Base-by-base conservation (phyloP, 192 early-diverging fungal genomes). In the Coemansia umbellata region DNA sequence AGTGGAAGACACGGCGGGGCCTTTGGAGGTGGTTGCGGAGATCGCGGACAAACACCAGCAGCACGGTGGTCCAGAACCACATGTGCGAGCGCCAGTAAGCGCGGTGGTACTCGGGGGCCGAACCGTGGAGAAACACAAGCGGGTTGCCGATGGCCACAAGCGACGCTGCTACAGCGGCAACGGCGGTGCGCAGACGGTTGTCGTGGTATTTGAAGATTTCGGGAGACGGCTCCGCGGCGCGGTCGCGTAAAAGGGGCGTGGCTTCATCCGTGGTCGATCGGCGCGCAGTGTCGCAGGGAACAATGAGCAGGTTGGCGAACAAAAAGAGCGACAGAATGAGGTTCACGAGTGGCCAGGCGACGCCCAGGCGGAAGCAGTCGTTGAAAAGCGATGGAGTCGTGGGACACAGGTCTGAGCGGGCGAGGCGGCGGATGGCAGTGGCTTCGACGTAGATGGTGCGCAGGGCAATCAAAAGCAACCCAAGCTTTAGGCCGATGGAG, bases 311-410 rank as follows among this genome's bases (percentile, higher is more conserved):
- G 31, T 47, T 30, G 31, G 32, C 22, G 14, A 49, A 33, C 13
- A 57, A 8, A 5, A 22, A 31, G 1, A 45, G 9, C 1, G 54
- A 28, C 23, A 69, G 66, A n/a, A 31, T 28, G 42, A 61, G 30
- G 17, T 73, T 62, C 8, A 27, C 39, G 1, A 31, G n/a, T 4
- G 69, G 63, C 69, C 69, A 73, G 5, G 28, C 37, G 18, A 66
- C 37, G 15, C 69, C 69, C 14, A 73, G 55, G 9, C 69, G 69
- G 33, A 55, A 45, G 22, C 69, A 73, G 41, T 73, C 69, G 54
- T 42, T 60, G 22, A 17, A 19, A 14, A 71, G 52, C 35, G 33
- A 1, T 32, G 15, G 36, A 24, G 50, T 27, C 10, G 18, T 40
- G 37, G 15, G n/a, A 35, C 26, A 36, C 26, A 17, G 10, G 37